Conservation (phyloP, 73 alveolate genomes). For the Tetrahymena thermophila region DNA sequence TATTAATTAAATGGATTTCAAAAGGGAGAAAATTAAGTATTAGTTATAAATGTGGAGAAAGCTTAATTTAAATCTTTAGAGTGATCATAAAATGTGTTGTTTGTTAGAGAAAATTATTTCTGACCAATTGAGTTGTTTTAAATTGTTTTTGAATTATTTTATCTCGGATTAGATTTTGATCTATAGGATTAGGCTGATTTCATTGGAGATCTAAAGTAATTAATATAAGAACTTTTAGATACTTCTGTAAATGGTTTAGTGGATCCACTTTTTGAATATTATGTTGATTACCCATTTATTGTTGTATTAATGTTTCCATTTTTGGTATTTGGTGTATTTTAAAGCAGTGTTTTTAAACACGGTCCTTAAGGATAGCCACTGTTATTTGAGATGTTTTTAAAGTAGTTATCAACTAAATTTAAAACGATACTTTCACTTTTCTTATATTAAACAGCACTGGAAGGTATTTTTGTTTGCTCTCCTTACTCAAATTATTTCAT, state of each 20-base stretch:
- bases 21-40: not conserved
- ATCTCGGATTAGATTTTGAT: not conserved
- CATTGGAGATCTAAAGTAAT: not conserved
- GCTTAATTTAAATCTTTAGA: not conserved
- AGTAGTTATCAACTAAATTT: not conserved
- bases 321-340: not conserved
- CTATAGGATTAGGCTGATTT: not conserved
- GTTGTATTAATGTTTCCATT: not conserved
- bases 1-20: not conserved
- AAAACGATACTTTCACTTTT: not conserved
- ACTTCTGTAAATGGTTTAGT: not conserved
- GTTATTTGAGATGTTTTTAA: not conserved
- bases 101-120: not conserved
- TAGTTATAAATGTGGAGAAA: not conserved
- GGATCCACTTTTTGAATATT: not conserved
- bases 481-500: not conserved
- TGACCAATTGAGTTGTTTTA: not conserved
- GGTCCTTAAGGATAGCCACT: not conserved
- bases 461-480: not conserved
- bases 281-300: not conserved
- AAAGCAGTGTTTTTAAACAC: not conserved
- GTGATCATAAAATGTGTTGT: not conserved
- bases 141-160: not conserved
- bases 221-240: not conserved
- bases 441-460: not conserved